A percentile compares a stretch with the other conserved stretches of the same genome.
These are phyloP conservation scores for Loxodes magnus DNA, from an alignment of 73 alveolate genomes.

Conservation along the genomic window DNA sequence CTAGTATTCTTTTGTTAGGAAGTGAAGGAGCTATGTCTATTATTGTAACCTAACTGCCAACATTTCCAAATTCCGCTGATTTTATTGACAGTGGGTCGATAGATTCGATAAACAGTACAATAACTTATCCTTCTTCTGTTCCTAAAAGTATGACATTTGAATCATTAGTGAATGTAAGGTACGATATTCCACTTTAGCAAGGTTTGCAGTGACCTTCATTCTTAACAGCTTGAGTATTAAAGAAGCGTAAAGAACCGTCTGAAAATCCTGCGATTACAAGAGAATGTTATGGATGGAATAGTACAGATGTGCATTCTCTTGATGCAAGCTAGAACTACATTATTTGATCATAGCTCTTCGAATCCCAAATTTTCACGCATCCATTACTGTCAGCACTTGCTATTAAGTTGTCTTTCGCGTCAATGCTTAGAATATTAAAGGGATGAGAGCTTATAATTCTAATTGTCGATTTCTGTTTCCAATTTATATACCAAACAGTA, in stretches of 20 bases:
- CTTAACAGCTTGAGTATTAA: neutral
- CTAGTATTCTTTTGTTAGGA: neutral
- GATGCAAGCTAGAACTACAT: neutral
- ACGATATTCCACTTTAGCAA: neutral
- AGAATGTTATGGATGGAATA: neutral
- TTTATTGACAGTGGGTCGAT: no score
- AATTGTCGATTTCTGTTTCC: conserved; percentile 30
- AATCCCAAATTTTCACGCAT: neutral
- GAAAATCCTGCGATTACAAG: neutral
- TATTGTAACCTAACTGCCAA: neutral
- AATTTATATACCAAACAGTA: conserved; percentile 40
- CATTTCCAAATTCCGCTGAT: neutral
- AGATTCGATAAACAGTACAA: no score
- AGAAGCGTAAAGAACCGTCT: neutral
- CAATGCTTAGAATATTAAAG: neutral
- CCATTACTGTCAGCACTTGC: conserved; percentile 1
- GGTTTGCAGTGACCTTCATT: neutral
- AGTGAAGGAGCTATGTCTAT: neutral
- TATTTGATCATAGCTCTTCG: neutral
- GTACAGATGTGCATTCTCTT: neutral
- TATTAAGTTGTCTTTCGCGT: neutral
- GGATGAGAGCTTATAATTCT: conserved; percentile 7
- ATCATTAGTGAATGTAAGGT: neutral
- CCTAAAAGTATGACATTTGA: no score
- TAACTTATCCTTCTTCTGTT: no score